Base-by-base conservation (phyloP, 441 rosid species). In the Aleurites moluccanus region DNA sequence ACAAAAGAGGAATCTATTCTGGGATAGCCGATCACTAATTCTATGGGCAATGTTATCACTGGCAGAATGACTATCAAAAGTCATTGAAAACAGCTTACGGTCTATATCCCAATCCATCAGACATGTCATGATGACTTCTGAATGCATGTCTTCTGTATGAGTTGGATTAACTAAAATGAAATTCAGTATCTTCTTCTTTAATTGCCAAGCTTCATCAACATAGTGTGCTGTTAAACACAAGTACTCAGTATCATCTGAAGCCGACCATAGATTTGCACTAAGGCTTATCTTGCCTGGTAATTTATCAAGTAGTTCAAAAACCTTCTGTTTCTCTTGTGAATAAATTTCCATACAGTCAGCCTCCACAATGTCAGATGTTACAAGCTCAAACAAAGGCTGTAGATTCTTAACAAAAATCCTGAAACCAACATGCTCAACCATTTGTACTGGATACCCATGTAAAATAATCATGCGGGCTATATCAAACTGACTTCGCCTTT, bases 341-440 rank as follows among this genome's bases (percentile, higher is more conserved):
- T 94, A 94, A 66, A 94, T 86, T 63, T 94, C 92, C 85, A 87
- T 77, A 82, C 97, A 94, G 6, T 92, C 86, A 3, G 78, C 81
- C 84, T 92, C 97, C 70, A 91, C 76, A 10, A 82, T 78, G 67
- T 77, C 79, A 75, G 83, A 78, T 23, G 91, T 88, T 63, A 84
- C 80, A 80, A 87, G 79, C 76, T 94, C 96, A 61, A 94, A 94
- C 78, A 91, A 72, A 0, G 99, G 99, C 83, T 92, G 99, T 28
- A 94, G 91, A 81, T 94, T 92, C 84, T 86, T 90, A 75, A 92
- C 94, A 84, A 94, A 94, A n/a, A 84, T 84, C 79, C 88, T 90
- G 85, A 94, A 92, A 10, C 99, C 99, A 40, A 88, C 90, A 77
- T 94, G 94, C 69, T 91, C 97, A 84, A 86, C 96, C 92, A 94